Evolutionary conservation across 306 rosid species (phyloP).

Genomic region (Prunus dulcis): DNA sequence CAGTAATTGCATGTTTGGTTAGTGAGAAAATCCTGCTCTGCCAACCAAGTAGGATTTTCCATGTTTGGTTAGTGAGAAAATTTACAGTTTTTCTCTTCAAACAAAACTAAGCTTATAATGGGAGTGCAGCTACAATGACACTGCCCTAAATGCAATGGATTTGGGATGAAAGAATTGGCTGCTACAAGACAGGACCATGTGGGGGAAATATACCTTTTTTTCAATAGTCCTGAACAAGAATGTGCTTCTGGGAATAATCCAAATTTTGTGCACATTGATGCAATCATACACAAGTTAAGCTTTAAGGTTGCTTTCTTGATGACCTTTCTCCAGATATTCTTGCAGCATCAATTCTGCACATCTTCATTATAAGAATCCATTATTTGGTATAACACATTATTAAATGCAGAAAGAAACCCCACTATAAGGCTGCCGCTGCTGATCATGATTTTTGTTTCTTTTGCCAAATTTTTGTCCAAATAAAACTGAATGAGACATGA

Average conservation of each 20-base stretch:
- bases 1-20: background rate
- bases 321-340: conserved; percentile 48
- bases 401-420: no score
- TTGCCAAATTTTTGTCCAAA: no score
- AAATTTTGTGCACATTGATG: conserved; percentile 52
- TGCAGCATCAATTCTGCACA: conserved; percentile 58
- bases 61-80: no score
- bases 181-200: conserved; percentile 25
- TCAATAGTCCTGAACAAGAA: conserved; percentile 27
- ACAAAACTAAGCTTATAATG: background rate
- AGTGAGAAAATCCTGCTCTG: no score
- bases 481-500: no score
- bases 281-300: conserved; percentile 44
- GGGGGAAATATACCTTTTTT: conserved; percentile 24
- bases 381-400: conserved; percentile 6
- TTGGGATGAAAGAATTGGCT: conserved; percentile 25
- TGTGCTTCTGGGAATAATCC: conserved; percentile 45
- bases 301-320: conserved; percentile 46
- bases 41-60: no score
- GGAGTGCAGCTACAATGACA: conserved; percentile 15
- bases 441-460: no score
- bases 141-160: conserved; percentile 12
- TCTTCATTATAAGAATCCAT: conserved; percentile 48
- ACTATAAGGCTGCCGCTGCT: no score
- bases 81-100: no score